Conservation (phyloP, 371 early-diverging fungal species). For the Mucor indicus region DNA sequence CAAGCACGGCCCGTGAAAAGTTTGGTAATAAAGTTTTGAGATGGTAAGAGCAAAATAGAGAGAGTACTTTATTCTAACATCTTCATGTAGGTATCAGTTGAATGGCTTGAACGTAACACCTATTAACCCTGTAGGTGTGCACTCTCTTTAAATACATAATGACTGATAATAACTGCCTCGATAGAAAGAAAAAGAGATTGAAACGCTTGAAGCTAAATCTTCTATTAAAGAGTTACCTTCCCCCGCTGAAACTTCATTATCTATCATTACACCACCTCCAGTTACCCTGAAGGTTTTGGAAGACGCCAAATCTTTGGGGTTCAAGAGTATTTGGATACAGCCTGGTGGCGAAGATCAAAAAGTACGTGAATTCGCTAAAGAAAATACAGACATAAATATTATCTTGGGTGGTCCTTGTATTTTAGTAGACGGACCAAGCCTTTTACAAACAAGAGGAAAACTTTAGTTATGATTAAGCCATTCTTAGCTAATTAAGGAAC, state of each 20-base stretch:
- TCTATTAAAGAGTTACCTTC: constrained; percentile 45
- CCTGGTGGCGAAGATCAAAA: constrained; percentile 71
- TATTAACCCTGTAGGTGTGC: constrained; percentile 38
- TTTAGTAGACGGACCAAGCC: constrained; percentile 54
- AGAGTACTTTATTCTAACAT: too few species aligned
- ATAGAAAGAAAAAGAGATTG: constrained; percentile 53
- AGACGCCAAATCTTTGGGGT: constrained; percentile 62
- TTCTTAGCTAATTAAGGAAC: too few species aligned
- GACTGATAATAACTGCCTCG: not conserved
- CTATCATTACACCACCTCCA: constrained; percentile 78
- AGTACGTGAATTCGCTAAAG: constrained; percentile 47
- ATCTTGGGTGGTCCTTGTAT: constrained; percentile 77
- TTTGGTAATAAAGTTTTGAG: constrained; percentile 77
- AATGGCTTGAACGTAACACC: constrained; percentile 41
- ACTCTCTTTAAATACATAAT: not conserved
- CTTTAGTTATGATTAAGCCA: too few species aligned
- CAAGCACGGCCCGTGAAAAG: constrained; percentile 65
- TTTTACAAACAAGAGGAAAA: constrained; percentile 8
- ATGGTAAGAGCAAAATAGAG: constrained; percentile 49
- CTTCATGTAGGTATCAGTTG: constrained; percentile 46
- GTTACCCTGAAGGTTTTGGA: constrained; percentile 63
- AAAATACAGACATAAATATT: constrained; percentile 41
- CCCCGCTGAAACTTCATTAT: constrained; percentile 51
- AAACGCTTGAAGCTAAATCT: constrained; percentile 33
- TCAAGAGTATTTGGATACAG: constrained; percentile 76